These are phyloP conservation scores for Lactarius deliciosus DNA, from an alignment of 768 basidiomycete species.

Conservation along the genomic window DNA sequence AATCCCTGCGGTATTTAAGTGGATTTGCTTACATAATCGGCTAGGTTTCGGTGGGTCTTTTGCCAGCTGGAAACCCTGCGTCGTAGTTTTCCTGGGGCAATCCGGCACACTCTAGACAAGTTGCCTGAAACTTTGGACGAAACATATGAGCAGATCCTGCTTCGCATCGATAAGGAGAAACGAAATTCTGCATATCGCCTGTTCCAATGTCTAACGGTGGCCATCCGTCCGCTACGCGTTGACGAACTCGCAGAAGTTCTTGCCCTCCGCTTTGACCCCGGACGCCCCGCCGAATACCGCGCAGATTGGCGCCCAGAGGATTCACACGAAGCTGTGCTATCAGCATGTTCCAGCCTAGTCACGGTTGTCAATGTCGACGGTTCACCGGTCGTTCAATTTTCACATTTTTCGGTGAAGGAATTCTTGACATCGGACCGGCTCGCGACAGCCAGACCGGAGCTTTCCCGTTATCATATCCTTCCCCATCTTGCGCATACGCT, in stretches of 20 bases:
- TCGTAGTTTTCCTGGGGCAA: background rate
- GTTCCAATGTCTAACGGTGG: background rate
- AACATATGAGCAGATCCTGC: background rate
- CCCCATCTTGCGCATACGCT: background rate
- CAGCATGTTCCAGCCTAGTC: background rate
- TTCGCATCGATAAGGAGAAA: background rate
- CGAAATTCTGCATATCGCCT: background rate
- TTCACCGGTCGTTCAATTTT: background rate
- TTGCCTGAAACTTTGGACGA: background rate
- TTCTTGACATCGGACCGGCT: slow-evolving; percentile 1
- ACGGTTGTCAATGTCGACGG: background rate
- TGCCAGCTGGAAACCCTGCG: slow-evolving; percentile 2
- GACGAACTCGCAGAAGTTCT: slow-evolving; percentile 9
- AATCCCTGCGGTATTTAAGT: background rate
- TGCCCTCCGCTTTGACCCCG: background rate
- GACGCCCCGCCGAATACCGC: background rate
- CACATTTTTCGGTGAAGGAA: background rate
- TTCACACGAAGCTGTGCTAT: background rate
- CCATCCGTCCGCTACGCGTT: background rate
- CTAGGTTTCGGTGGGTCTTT: background rate
- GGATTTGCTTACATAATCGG: background rate
- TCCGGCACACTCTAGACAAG: background rate
- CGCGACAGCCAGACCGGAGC: background rate
- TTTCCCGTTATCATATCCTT: background rate
- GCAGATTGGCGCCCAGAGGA: slow-evolving; percentile 2